Conservation (phyloP, 1,284 basidiomycete genomes). For the Sphaerobolus stellatus region DNA sequence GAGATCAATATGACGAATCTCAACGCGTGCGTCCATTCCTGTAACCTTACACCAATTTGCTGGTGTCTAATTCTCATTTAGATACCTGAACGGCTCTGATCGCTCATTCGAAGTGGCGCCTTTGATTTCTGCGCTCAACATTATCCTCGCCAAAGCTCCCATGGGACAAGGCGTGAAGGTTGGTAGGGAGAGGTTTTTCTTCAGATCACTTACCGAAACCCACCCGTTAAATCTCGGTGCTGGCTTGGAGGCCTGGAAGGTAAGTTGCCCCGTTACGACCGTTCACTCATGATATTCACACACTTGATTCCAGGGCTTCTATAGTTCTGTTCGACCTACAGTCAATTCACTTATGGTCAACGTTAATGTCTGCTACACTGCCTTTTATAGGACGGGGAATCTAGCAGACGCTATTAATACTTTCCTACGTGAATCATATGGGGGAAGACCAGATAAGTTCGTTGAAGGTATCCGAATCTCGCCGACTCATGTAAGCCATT, state of each 20-base stretch:
- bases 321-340: conserved; percentile 69
- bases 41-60: conserved; percentile 14
- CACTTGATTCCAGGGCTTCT: conserved; percentile 52
- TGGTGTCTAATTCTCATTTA: conserved; percentile 26
- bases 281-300: neutral
- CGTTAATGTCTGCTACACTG: conserved; percentile 74
- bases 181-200: conserved; percentile 75
- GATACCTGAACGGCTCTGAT: conserved; percentile 58
- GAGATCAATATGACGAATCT: conserved; percentile 60
- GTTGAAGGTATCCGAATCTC: conserved; percentile 57
- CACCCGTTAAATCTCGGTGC: conserved; percentile 49
- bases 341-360: conserved; percentile 77
- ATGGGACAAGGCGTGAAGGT: conserved; percentile 64
- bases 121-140: conserved; percentile 68
- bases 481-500: conserved; percentile 44
- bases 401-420: conserved; percentile 55
- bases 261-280: neutral
- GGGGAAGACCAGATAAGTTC: conserved; percentile 51
- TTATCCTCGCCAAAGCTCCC: conserved; percentile 66
- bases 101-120: conserved; percentile 68
- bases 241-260: conserved; percentile 9
- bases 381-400: conserved; percentile 67
- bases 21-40: conserved; percentile 47
- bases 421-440: conserved; percentile 52
- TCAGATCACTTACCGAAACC: conserved; percentile 45